Conservation (phyloP, 805 yeast genomes). For the Teunomyces kruisii region DNA sequence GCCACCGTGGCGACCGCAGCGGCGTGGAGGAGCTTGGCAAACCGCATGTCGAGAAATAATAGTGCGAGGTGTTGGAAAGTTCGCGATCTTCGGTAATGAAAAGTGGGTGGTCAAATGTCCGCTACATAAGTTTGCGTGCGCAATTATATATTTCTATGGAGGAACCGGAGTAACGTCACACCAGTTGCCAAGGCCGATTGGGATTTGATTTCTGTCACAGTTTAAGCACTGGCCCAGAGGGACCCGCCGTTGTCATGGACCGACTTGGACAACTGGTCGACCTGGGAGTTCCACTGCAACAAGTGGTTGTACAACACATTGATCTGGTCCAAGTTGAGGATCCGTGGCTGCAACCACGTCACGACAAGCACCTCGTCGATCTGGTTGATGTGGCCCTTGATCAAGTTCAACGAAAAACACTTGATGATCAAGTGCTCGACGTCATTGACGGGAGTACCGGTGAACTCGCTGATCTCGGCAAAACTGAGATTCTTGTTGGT, state of each 20-base stretch:
- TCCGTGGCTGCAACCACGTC: constrained; percentile 95
- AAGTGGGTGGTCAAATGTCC: neutral
- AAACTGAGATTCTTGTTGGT: constrained; percentile 74
- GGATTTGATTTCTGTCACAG: no score
- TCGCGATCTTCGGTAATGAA: no score
- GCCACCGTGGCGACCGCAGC: constrained; percentile 5
- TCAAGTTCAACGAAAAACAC: constrained; percentile 78
- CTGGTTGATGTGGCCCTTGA: constrained; percentile 91
- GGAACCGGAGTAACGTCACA: no score
- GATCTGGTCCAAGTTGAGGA: constrained; percentile 80
- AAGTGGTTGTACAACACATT: constrained; percentile 71
- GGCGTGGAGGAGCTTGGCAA: neutral
- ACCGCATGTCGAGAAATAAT: no score
- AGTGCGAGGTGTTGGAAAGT: neutral
- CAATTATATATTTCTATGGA: neutral
- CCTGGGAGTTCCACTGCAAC: constrained; percentile 75
- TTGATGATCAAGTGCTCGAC: constrained; percentile 92
- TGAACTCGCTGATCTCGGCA: constrained; percentile 62
- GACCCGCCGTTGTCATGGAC: constrained; percentile 40
- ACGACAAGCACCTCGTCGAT: constrained; percentile 74
- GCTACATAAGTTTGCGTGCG: neutral
- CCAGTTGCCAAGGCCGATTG: no score
- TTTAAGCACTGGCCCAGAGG: constrained; percentile 36
- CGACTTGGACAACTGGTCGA: constrained; percentile 52
- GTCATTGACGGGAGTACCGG: constrained; percentile 66